Evolutionary conservation across 345 rosid species (phyloP), one percentile per base, ranked within the genome.

Genomic region (Citrus mangshanensis): DNA sequence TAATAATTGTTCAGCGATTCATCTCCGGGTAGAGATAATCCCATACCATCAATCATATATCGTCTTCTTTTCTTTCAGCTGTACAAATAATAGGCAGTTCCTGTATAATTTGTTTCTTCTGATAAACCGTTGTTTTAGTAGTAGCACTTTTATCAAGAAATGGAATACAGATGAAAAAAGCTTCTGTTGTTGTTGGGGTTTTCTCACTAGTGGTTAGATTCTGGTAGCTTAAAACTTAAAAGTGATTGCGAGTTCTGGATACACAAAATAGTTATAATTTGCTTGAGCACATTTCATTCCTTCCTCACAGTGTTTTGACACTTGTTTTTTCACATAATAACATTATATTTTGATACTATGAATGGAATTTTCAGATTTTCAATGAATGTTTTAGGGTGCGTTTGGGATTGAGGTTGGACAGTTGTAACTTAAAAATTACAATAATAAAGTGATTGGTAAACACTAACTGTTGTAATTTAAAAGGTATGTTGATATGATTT

Each of bases 51-150:
- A 69, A 83, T 42, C 66, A 38, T 27, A 46, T 55, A 30, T 30
- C 42, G 4, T 76, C 63, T 74, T 81, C 77, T 73, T 72, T 63
- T 55, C 74, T 46, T 85, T 83, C 70, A 74, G 68, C 54, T 85
- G 86, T 86, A 86, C 51, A 81, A 86, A 81, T 85, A 77, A 72
- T 80, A 84, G 86, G 80, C 78, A 55, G 80, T 80, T 77, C 69
- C 30, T 85, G 85, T 85, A 86, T 69, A 82, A 85, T 81, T 74
- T 74, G 34, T 76, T 80, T n/a, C 60, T 51, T 32, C 38, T 40
- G 64, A 70, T 71, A 80, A 82, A 81, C 64, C 55, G 74, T 42
- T 69, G 58, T 75, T 79, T 63, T 38, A 63, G 63, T 9, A 75
- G 82, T 75, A 74, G 60, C 66, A 2, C 55, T 68, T 71, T 73